Evolutionary conservation across 305 asterid genomes (phyloP), one percentile per base, ranked within the genome.

Genomic region (Fraxinus albicans): DNA sequence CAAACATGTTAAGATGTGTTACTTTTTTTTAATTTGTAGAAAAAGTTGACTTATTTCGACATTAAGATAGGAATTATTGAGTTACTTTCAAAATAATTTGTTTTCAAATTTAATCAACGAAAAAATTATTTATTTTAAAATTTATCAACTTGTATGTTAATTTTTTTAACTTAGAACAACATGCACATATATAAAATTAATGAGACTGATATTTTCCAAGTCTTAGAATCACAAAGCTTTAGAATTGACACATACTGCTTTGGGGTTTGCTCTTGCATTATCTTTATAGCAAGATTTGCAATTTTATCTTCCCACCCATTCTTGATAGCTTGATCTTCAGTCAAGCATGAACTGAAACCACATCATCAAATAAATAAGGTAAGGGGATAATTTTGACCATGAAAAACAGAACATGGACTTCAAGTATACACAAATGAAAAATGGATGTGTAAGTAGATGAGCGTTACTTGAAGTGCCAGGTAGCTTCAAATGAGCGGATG

Each of bases 281-380:
- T 93, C 58, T 86, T 83, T 83, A 78, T 91, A 35, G 97, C 98
- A 79, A 92, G 91, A 58, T 86, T 83, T 19, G 94, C 96, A 75
- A 94, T 92, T 86, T 92, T 93, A 77, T 93, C 95, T 90, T 94
- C 98, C 98, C 98, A 95, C 36, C 97, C 97, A 6, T 90, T 92
- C 90, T 90, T 89, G 88, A 93, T 92, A 83, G 85, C 92, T 85
- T 87, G 94, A 85, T 89, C 92, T 84, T 92, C 96, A 40, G 79
- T 84, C 83, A 93, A 85, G 82, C 81, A 69, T 47, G 93, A 85
- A 79, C 92, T 85, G 92, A 89, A 85, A 73, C 88, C 88, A 87
- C 89, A 80, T 83, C 83, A 85, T 86, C 73, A 74, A 29, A 75
- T 79, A 60, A 80, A 82, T 34, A 80, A 76, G 65, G 77, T 73